A percentile compares a stretch with the other conserved stretches of the same genome.
Conservation (phyloP, 306 rosid genomes). For the Calophaca sinica region DNA sequence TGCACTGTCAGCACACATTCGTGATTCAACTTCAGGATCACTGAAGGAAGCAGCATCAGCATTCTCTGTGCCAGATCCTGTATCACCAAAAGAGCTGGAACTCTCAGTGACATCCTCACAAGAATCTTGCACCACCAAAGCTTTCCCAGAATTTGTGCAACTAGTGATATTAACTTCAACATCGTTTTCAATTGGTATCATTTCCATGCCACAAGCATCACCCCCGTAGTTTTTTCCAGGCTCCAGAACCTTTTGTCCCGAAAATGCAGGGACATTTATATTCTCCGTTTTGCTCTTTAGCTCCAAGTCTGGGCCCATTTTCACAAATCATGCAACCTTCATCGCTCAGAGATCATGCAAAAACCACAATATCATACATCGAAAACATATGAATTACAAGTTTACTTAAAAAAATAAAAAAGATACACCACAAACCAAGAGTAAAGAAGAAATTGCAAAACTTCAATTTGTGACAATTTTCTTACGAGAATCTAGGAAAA, state of each 20-base stretch:
- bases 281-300: constrained; percentile 49
- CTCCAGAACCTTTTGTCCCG: constrained; percentile 41
- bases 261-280: constrained; percentile 16
- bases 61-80: constrained; percentile 60
- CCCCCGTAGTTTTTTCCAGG: constrained; percentile 45
- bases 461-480: constrained; percentile 25
- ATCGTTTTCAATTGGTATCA: constrained; percentile 45
- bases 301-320: constrained; percentile 64
- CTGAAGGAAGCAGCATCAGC: constrained; percentile 45
- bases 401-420: neutral
- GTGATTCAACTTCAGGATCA: constrained; percentile 72
- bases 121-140: constrained; percentile 47
- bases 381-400: constrained; percentile 25
- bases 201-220: constrained; percentile 44
- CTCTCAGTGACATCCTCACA: constrained; percentile 54
- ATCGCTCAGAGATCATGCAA: constrained; percentile 40
- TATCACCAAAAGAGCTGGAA: constrained; percentile 82
- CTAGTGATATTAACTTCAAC: constrained; percentile 61
- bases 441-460: constrained; percentile 13
- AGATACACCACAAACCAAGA: constrained; percentile 1
- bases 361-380: constrained; percentile 11
- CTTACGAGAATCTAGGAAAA: neutral
- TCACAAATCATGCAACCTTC: constrained; percentile 35
- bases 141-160: constrained; percentile 37
- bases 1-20: constrained; percentile 31